Evolutionary conservation across 2,329 filamentous ascomycete species (phyloP), one percentile per base, ranked within the genome.

Genomic region (Neonectria ditissima): DNA sequence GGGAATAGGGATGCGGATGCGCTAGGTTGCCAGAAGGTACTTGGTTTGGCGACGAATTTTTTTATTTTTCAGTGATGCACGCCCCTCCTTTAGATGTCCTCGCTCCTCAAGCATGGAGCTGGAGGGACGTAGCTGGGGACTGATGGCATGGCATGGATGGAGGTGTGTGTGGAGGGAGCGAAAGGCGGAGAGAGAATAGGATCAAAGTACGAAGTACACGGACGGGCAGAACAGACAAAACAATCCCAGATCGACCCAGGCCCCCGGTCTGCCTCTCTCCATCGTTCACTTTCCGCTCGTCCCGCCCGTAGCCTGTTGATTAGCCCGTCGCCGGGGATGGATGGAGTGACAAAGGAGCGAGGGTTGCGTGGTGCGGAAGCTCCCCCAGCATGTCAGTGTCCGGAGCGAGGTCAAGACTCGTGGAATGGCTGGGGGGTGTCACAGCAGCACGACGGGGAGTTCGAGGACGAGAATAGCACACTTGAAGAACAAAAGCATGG

Each of bases 311-410:
- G 32, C 48, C 54, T 26, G 60, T 55, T 47, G 14, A 47, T 47
- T 37, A 53, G 55, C 43, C 50, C 57, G 54, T 32, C 48, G 55
- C 41, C 55, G 60, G 50, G 43, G 57, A 69, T 65, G 50, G 57
- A 67, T 47, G 55, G 57, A 47, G 64, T 68, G 62, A 61, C 56
- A 50, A 44, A 55, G 55, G 22, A 53, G 53, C 61, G 55, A 53
- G 52, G 56, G 37, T 62, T 55, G 50, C 61, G 66, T 69, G 66
- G 68, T 70, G 66, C 66, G 57, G 59, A 69, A 62, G 61, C 63
- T 67, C 67, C 53, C 32, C 53, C 32, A 55, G 53, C 43, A 62
- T 59, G 65, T 61, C 53, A 5, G 26, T 18, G 4, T 20, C 16
- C 28, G 18, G 2, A 50, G 32, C n/a, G 47, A 50, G 10, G 28